Base-by-base conservation (phyloP, 148 eudicot species). In the Hydrangea macrophylla region DNA sequence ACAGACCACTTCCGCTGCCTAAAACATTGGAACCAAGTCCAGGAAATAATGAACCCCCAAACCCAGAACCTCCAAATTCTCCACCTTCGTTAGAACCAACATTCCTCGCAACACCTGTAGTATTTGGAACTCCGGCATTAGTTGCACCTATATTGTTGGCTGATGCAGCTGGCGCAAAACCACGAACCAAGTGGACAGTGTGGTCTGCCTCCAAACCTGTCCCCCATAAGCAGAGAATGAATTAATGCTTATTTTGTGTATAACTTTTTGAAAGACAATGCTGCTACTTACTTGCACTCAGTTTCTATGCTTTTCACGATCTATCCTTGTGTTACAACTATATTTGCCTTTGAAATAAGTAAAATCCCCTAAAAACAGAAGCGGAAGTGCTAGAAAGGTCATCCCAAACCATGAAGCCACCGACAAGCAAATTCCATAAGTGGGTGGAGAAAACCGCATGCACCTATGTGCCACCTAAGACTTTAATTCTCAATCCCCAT, bases 121-220 rank as follows among this genome's bases (percentile, higher is more conserved):
- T 55, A 70, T 68, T 76, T 69, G 77, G 26, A 58, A 17, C 48
- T 30, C 64, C 83, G 68, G 79, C 55, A 65, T 64, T 68, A 25
- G 75, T 37, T 70, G 80, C 56, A 63, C 55, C 35, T 0, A 77
- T 15, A 61, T 64, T 28, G 58, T 71, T 58, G 23, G 70, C 54
- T 70, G 86, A 67, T 15, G 79, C 65, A 74, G 75, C 65, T 10
- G 85, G 73, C 3, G 76, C 72, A 62, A 78, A 81, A 40, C 88
- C 88, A 23, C 85, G 88, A 68, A 84, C 85, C 85, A 84, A 66
- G 71, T 84, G 88, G 65, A 84, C 70, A 0, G 88, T 79, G 69
- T 84, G 85, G 62, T 84, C 88, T 25, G 82, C 83, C 74, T 84
- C 79, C 73, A 84, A 30, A 58, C 85, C 88, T 84, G 15, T 70